Percentiles rank a stretch among this genome's conserved stretches.
phyloP scores from a whole-genome alignment of 148 eudicot species.

The Arbutus unedo region DNA sequence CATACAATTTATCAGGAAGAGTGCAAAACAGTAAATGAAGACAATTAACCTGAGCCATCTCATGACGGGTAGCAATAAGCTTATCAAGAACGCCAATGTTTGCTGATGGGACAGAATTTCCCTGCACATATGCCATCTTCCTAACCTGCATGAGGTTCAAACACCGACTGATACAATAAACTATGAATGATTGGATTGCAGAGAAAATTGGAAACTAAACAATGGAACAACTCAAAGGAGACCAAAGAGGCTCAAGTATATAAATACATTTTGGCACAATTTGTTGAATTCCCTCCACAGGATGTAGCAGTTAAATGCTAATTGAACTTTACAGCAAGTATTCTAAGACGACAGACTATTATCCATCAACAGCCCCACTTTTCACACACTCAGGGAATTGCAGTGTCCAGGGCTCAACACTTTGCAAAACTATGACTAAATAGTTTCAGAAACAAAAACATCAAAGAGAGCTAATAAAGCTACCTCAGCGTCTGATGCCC shows the following conservation, averaged over 20 bases:
- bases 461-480: conserved; percentile 15
- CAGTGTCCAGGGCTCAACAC: not conserved
- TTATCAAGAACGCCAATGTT: conserved; percentile 88
- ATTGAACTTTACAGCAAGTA: conserved; percentile 3
- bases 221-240: not conserved
- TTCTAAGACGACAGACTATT: not conserved
- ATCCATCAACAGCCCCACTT: not conserved
- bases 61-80: conserved; percentile 89
- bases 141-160: conserved; percentile 58
- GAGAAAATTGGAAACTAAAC: not conserved
- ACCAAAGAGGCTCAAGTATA: not conserved
- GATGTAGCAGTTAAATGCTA: not conserved
- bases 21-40: not conserved
- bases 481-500: conserved; percentile 83
- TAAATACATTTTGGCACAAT: not conserved
- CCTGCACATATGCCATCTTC: conserved; percentile 70
- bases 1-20: not conserved
- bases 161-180: not conserved
- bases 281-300: not conserved
- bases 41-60: conserved; percentile 71
- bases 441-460: conserved; percentile 1
- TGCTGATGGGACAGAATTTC: conserved; percentile 79
- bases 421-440: not conserved
- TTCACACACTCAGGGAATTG: not conserved
- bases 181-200: not conserved